Conservation (phyloP, 2,329 filamentous ascomycete species). For the Macrophomina phaseolina region DNA sequence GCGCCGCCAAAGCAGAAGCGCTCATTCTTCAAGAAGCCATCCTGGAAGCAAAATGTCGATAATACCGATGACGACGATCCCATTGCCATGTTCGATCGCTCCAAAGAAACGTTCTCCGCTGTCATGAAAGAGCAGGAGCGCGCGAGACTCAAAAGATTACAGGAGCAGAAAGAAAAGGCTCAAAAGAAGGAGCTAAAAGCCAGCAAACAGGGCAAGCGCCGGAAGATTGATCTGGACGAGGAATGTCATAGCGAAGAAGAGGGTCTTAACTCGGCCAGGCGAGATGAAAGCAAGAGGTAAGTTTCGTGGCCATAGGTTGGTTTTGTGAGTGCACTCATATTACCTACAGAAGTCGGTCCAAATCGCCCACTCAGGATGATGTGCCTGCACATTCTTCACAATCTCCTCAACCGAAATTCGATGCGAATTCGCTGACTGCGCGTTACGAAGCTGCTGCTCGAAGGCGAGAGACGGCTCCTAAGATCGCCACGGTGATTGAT, state of each 20-base stretch:
- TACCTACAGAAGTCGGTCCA: slow-evolving; percentile 28
- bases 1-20: slow-evolving; percentile 47
- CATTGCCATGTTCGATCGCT: slow-evolving; percentile 52
- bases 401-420: slow-evolving; percentile 29
- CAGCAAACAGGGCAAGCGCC: slow-evolving; percentile 39
- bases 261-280: neutral
- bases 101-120: slow-evolving; percentile 44
- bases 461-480: neutral
- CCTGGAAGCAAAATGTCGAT: slow-evolving; percentile 50
- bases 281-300: neutral
- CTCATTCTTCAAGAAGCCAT: slow-evolving; percentile 62
- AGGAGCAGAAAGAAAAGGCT: slow-evolving; percentile 35
- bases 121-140: slow-evolving; percentile 47
- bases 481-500: slow-evolving; percentile 15
- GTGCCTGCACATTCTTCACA: slow-evolving; percentile 7
- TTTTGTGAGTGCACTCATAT: neutral
- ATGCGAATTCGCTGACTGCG: slow-evolving; percentile 35
- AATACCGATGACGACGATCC: slow-evolving; percentile 28
- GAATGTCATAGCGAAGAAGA: slow-evolving; percentile 25
- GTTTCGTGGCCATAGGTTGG: too few relatives aligned
- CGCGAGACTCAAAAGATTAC: slow-evolving; percentile 35
- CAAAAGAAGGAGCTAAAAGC: slow-evolving; percentile 33
- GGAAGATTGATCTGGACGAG: slow-evolving; percentile 34
- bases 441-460: slow-evolving; percentile 36
- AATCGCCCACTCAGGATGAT: slow-evolving; percentile 32